A percentile compares a stretch with the other conserved stretches of the same genome.
These are phyloP conservation scores for Fusarium xyrophilum DNA, from an alignment of 2,329 filamentous ascomycete species.

Conservation along the genomic window DNA sequence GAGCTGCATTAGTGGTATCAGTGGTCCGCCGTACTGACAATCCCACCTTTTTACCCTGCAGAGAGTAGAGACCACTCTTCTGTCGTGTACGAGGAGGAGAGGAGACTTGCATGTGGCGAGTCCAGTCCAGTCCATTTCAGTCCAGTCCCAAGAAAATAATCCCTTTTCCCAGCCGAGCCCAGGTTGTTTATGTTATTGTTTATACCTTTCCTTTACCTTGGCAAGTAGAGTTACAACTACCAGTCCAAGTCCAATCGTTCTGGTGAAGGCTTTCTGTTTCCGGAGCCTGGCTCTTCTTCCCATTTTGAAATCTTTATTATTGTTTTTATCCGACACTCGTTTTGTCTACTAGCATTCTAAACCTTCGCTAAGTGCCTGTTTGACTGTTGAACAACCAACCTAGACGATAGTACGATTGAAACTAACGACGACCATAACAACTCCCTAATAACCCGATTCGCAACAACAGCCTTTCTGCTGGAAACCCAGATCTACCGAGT, in stretches of 20 bases:
- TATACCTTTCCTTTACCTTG: constrained; percentile 16
- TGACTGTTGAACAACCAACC: constrained; percentile 13
- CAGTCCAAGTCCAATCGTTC: constrained; percentile 30
- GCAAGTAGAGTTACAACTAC: constrained; percentile 30
- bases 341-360: constrained; percentile 31
- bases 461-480: background rate
- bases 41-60: constrained; percentile 10
- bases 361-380: constrained; percentile 35
- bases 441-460: constrained; percentile 7
- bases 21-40: constrained; percentile 23
- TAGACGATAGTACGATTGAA: constrained; percentile 1
- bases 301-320: constrained; percentile 15
- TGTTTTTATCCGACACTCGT: constrained; percentile 39
- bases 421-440: constrained; percentile 12
- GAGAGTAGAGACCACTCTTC: constrained; percentile 7
- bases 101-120: constrained; percentile 33
- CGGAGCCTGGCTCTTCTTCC: constrained; percentile 25
- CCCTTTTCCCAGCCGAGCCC: constrained; percentile 39
- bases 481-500: constrained; percentile 20
- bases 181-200: constrained; percentile 33
- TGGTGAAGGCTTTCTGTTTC: constrained; percentile 34
- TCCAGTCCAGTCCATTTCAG: background rate
- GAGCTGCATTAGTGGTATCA: constrained; percentile 20
- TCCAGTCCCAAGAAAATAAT: constrained; percentile 41
- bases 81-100: constrained; percentile 14